Conservation (phyloP, 225 moss, liverwort and hornwort genomes). For the Straminergon stramineum region DNA sequence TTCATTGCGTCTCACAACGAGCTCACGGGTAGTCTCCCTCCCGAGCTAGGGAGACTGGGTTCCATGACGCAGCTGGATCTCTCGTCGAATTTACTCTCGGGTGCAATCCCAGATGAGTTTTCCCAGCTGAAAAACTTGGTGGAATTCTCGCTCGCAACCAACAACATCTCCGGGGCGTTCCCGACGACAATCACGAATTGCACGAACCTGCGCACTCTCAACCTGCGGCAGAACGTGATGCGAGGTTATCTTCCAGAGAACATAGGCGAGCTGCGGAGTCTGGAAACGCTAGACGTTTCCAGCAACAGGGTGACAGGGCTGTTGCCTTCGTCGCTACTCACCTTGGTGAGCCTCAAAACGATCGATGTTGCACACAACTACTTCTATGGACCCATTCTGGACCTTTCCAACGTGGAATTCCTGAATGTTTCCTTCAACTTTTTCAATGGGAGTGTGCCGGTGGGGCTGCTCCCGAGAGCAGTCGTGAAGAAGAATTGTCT, state of each 20-base stretch:
- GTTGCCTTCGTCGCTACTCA: conserved; percentile 46
- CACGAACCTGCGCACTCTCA: conserved; percentile 31
- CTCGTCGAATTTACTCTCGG: conserved; percentile 47
- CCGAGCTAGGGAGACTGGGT: conserved; percentile 33
- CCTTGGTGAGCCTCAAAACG: conserved; percentile 19
- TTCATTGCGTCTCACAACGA: conserved; percentile 39
- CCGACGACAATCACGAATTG: conserved; percentile 49
- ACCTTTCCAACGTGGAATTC: conserved; percentile 15
- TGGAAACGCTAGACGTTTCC: conserved; percentile 49
- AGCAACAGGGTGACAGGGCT: conserved; percentile 47
- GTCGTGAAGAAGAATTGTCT: conserved; percentile 75
- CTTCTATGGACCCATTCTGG: conserved; percentile 51
- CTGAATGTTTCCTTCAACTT: conserved; percentile 71
- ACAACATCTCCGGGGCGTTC: conserved; percentile 42
- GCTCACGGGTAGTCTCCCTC: conserved; percentile 41
- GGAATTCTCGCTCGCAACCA: conserved; percentile 28
- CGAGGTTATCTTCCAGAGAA: conserved; percentile 36
- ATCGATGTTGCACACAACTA: conserved; percentile 62
- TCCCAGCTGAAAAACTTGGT: conserved; percentile 36
- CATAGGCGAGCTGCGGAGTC: conserved; percentile 36
- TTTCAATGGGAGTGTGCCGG: conserved; percentile 64
- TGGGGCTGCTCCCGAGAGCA: conserved; percentile 28
- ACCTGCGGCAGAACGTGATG: conserved; percentile 43
- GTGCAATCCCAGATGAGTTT: conserved; percentile 40
- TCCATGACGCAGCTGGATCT: conserved; percentile 44